Evolutionary conservation across 176 grass and related monocot genomes (phyloP), one percentile per base, ranked within the genome.

Genomic region (Raddia guianensis): DNA sequence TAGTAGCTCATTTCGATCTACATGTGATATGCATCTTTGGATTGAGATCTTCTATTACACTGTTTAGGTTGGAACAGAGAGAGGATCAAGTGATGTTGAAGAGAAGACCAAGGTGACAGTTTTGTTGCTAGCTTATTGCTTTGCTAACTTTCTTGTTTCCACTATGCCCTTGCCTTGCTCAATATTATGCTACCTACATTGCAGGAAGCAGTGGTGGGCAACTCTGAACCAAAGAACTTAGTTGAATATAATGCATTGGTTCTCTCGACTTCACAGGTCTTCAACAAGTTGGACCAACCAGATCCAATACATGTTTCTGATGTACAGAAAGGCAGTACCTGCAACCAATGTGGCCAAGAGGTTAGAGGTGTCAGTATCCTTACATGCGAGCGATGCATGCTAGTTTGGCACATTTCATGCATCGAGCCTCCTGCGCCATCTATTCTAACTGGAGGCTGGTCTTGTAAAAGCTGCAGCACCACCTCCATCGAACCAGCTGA

Each of bases 351-450:
- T 87, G 65, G 63, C 70, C 76, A 77, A 21, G 88, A 87, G 80
- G 88, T 80, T 49, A 83, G 72, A 68, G 87, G 49, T 19, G 72
- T 75, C 3, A 58, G 78, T 60, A 40, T 87, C 79, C 52, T 97
- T 69, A 88, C 72, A 50, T 94, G 94, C 72, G 61, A 88, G 34
- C 86, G 83, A 68, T 97, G 94, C 62, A 80, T 80, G 62, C 53
- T 75, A 73, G 66, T 68, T n/a, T 97, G 76, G 49, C 90, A 93
- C 55, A 82, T 85, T 60, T 93, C 88, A 63, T 98, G 92, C 79
- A 83, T 85, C 27, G 80, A 89, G 56, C 81, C 70, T 61, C 33
- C 80, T 78, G 81, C 82, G 40, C 32, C 87, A 84, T 70, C 77
- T 49, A 84, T 73, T 58, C 79, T 88, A 74, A 83, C 52, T 73